Evolutionary conservation across 1,139 yeast genomes (phyloP).

Genomic region (Candida sp.): DNA sequence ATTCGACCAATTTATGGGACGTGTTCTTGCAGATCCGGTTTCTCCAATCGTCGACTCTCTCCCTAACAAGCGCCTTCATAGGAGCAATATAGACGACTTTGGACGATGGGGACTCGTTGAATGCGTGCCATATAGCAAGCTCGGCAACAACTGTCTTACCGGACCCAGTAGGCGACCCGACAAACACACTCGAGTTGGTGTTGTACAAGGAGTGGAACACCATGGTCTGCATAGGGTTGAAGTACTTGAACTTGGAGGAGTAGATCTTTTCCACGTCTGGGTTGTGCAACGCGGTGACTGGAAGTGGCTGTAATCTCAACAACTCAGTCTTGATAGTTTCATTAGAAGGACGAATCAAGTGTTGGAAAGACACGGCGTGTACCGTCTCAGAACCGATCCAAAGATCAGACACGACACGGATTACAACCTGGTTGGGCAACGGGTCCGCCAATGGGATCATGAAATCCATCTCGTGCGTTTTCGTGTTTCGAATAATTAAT

Average conservation of each 20-base stretch:
- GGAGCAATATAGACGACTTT: constrained; percentile 97
- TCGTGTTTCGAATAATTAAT: constrained; percentile 64
- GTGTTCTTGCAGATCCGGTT: constrained; percentile 67
- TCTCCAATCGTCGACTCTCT: constrained; percentile 96
- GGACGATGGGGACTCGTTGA: constrained; percentile 76
- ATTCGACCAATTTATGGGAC: constrained; percentile 77
- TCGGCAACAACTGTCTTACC: constrained; percentile 99
- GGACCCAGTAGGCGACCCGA: constrained; percentile 99
- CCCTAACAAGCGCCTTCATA: constrained; percentile 97
- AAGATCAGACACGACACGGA: constrained; percentile 78
- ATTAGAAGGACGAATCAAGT: constrained; percentile 85
- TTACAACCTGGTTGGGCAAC: constrained; percentile 83
- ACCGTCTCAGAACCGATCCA: constrained; percentile 91
- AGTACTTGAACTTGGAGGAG: constrained; percentile 69
- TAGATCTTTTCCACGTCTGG: constrained; percentile 72
- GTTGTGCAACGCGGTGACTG: constrained; percentile 79
- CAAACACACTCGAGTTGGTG: constrained; percentile 77
- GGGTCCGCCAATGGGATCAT: constrained; percentile 94
- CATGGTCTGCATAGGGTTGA: constrained; percentile 99
- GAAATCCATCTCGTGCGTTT: constrained; percentile 82
- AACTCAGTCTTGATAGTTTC: constrained; percentile 86
- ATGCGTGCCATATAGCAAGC: constrained; percentile 96
- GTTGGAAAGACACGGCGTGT: constrained; percentile 87
- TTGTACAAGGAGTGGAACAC: constrained; percentile 89
- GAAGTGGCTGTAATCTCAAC: constrained; percentile 83